Percentiles rank a stretch among this genome's conserved stretches.
Evolutionary conservation across 139 green algal genomes (phyloP).

Genomic region (Microglena sp.): DNA sequence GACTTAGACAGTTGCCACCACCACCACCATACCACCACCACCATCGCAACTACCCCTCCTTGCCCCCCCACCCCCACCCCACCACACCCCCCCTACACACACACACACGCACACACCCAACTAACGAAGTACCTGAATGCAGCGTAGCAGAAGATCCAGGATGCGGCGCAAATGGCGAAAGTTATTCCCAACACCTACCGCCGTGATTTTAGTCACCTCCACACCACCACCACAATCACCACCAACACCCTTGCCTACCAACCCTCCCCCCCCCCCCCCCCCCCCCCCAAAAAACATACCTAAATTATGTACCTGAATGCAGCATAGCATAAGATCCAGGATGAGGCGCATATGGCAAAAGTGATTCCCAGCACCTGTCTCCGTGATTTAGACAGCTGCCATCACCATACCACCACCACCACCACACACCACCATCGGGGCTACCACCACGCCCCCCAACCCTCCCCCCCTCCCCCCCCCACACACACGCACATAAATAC

Average conservation of each 20-base stretch:
- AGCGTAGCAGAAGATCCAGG: constrained; percentile 41
- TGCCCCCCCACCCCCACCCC: too few relatives aligned
- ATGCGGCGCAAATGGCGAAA: constrained; percentile 25
- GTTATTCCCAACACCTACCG: constrained; percentile 56
- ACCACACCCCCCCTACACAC: too few relatives aligned
- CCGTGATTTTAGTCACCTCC: neutral
- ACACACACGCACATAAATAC: too few relatives aligned
- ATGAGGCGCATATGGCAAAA: constrained; percentile 26
- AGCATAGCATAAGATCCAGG: constrained; percentile 44
- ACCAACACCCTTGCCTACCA: neutral
- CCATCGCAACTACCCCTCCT: too few relatives aligned
- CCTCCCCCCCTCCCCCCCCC: too few relatives aligned
- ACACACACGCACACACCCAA: neutral
- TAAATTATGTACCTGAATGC: constrained; percentile 28
- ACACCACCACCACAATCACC: neutral
- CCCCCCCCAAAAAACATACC: too few relatives aligned
- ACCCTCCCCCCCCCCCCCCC: constrained; percentile 5
- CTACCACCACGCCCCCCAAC: too few relatives aligned
- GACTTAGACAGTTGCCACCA: constrained; percentile 42
- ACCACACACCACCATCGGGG: too few relatives aligned
- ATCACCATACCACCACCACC: too few relatives aligned
- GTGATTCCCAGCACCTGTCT: constrained; percentile 62
- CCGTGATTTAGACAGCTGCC: constrained; percentile 39
- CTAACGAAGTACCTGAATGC: neutral
- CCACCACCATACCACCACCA: too few relatives aligned